Evolutionary conservation across 2,329 filamentous ascomycete species (phyloP).

Genomic region (Colletotrichum godetiae): DNA sequence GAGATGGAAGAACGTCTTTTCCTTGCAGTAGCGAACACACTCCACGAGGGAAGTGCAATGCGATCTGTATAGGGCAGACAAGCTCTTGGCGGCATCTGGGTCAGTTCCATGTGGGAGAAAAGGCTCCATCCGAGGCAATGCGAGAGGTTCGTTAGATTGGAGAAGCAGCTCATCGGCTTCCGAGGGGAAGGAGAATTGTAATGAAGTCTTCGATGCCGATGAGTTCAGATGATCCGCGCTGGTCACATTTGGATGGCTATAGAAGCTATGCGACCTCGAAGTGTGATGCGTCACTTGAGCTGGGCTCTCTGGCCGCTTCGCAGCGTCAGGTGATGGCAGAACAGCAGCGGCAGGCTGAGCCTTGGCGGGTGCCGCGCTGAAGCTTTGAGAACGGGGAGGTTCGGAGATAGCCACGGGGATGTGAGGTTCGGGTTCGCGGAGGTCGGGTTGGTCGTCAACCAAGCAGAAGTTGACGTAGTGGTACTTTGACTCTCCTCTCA

Average conservation of each 20-base stretch:
- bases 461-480: conserved; percentile 83
- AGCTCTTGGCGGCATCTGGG: conserved; percentile 84
- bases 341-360: conserved; percentile 36
- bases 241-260: conserved; percentile 67
- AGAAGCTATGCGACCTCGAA: conserved; percentile 62
- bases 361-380: conserved; percentile 57
- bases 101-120: conserved; percentile 88
- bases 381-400: conserved; percentile 57
- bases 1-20: conserved; percentile 95
- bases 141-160: conserved; percentile 76
- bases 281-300: conserved; percentile 37
- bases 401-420: conserved; percentile 64
- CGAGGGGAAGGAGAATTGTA: conserved; percentile 71
- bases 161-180: conserved; percentile 63
- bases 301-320: conserved; percentile 34
- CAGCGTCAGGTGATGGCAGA: conserved; percentile 44
- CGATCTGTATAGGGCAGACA: conserved; percentile 89
- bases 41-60: conserved; percentile 97
- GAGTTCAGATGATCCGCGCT: conserved; percentile 69
- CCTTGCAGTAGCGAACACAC: conserved; percentile 94
- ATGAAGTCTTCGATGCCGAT: conserved; percentile 67
- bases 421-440: conserved; percentile 56
- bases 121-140: conserved; percentile 85
- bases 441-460: conserved; percentile 65
- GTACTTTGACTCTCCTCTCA: conserved; percentile 97